A percentile compares a stretch with the other conserved stretches of the same genome.
phyloP scores from a whole-genome alignment of 306 rosid species.

The Cucumis hystrix region DNA sequence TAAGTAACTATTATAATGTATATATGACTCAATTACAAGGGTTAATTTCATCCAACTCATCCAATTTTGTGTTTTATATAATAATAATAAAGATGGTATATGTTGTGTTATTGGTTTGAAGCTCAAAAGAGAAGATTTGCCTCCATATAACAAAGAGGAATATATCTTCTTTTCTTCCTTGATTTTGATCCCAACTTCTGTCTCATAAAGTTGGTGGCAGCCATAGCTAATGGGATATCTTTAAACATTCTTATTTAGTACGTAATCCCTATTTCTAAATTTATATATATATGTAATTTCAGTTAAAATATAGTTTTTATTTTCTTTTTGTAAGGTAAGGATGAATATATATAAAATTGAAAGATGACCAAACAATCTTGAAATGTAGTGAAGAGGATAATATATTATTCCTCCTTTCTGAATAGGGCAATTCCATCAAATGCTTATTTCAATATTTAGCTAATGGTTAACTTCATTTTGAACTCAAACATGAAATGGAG shows the following conservation, averaged over 20 bases:
- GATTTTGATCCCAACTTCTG: background rate
- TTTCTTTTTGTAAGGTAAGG: background rate
- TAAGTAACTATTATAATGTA: no score
- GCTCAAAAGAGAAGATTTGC: background rate
- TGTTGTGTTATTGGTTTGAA: background rate
- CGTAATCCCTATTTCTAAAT: background rate
- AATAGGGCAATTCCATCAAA: background rate
- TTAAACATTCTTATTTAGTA: background rate
- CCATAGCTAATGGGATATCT: background rate
- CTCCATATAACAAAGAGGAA: background rate
- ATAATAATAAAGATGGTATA: background rate
- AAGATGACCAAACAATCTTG: no score
- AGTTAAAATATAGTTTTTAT: background rate
- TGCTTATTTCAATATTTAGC: background rate
- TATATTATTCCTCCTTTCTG: background rate
- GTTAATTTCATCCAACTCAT: background rate
- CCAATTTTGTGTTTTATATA: background rate
- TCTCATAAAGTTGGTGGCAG: background rate
- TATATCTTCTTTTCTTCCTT: background rate
- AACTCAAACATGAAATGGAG: background rate
- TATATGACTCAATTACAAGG: no score
- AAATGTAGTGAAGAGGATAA: no score
- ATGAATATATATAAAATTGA: no score
- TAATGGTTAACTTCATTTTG: background rate
- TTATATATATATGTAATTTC: no score